Percentiles rank a stretch among this genome's conserved stretches.
phyloP scores from a whole-genome alignment of 1,284 basidiomycete species.

The Ustilago lituana region DNA sequence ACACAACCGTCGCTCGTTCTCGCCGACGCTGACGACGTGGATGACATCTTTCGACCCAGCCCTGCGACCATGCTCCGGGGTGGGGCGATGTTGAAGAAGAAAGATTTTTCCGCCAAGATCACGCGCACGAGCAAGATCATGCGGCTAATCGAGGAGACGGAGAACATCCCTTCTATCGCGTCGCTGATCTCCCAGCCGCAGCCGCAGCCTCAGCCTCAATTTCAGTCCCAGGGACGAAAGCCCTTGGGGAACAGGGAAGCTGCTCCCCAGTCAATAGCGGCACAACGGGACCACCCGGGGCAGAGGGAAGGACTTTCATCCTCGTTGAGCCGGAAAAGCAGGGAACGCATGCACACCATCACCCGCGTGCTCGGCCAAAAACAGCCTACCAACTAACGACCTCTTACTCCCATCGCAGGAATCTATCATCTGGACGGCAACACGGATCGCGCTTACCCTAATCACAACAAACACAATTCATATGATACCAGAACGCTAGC shows the following conservation, averaged over 20 bases:
- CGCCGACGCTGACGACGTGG: not conserved
- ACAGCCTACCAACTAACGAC: constrained; percentile 3
- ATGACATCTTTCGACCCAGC: constrained; percentile 22
- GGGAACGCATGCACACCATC: constrained; percentile 35
- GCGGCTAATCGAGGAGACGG: constrained; percentile 40
- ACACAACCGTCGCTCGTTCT: not conserved
- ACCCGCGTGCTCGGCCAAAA: constrained; percentile 34
- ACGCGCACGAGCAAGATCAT: constrained; percentile 45
- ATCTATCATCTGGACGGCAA: no score
- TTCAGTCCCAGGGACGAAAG: not conserved
- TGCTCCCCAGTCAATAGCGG: not conserved
- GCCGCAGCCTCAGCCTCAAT: no score
- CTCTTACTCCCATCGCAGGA: no score
- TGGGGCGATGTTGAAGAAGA: constrained; percentile 21
- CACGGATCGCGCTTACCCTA: no score
- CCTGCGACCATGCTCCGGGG: not conserved
- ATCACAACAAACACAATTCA: no score
- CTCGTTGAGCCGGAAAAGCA: constrained; percentile 25
- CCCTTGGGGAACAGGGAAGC: not conserved
- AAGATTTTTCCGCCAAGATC: constrained; percentile 20
- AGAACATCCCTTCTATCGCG: constrained; percentile 24
- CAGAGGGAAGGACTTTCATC: constrained; percentile 5
- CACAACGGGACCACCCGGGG: not conserved
- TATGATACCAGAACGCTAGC: no score
- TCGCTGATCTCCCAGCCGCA: constrained; percentile 10